A percentile compares a stretch with the other conserved stretches of the same genome.
These are phyloP conservation scores for Talaromyces wortmannii DNA, from an alignment of 495 filamentous ascomycete genomes.

Conservation along the genomic window DNA sequence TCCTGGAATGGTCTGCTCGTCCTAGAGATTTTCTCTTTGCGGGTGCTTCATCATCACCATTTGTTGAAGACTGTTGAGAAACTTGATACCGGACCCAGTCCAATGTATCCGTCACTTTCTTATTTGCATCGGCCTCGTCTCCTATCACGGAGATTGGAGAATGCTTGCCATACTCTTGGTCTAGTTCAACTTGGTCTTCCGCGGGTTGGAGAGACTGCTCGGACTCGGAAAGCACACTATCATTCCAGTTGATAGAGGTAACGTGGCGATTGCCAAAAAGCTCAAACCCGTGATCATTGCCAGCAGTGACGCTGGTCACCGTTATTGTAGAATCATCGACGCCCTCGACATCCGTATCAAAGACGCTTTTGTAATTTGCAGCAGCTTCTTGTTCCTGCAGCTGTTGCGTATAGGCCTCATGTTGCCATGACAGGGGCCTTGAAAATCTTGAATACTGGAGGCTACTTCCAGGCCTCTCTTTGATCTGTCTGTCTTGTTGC, in stretches of 20 bases:
- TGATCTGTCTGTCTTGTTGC: neutral
- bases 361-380: slow-evolving; percentile 20
- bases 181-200: neutral
- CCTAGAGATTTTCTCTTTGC: neutral
- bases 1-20: neutral
- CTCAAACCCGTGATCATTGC: neutral
- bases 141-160: neutral
- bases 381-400: neutral
- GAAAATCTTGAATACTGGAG: neutral
- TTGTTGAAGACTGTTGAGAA: neutral
- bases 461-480: neutral
- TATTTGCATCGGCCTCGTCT: neutral
- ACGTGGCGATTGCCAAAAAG: neutral
- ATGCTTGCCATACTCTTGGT: neutral
- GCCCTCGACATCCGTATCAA: slow-evolving; percentile 41
- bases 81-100: neutral
- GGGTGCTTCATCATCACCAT: neutral
- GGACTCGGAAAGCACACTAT: slow-evolving; percentile 3
- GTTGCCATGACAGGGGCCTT: neutral
- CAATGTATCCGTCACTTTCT: neutral
- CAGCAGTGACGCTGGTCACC: slow-evolving; percentile 27
- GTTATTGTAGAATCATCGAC: slow-evolving; percentile 41
- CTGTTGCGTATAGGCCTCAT: neutral
- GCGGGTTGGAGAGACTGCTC: neutral
- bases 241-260: neutral